A percentile compares a stretch with the other conserved stretches of the same genome.
phyloP scores from a whole-genome alignment of 495 filamentous ascomycete genomes.

The Annulohypoxylon nitens region DNA sequence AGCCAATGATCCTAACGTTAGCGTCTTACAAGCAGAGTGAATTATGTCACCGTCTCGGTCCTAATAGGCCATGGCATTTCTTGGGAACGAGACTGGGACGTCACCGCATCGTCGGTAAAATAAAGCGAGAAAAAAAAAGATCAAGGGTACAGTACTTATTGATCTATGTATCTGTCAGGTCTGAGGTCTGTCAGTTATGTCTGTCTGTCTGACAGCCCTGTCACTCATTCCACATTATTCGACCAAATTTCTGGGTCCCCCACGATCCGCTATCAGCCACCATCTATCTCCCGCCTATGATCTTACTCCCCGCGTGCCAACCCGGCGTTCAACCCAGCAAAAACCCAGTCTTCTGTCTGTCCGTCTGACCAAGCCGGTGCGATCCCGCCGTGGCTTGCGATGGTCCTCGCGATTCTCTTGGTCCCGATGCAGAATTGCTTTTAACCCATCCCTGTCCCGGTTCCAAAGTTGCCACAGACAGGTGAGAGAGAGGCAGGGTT shows the following conservation, averaged over 20 bases:
- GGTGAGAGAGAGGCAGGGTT: conserved; percentile 4
- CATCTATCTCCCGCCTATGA: conserved; percentile 46
- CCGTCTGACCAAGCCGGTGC: conserved; percentile 13
- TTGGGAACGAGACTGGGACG: conserved; percentile 18
- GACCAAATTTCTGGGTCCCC: conserved; percentile 35
- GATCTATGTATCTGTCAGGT: background rate
- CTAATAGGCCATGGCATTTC: conserved; percentile 44
- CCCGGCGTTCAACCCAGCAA: conserved; percentile 11
- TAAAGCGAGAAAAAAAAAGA: conserved; percentile 11
- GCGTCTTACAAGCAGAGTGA: conserved; percentile 37
- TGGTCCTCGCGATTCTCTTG: conserved; percentile 19
- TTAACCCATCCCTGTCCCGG: conserved; percentile 27
- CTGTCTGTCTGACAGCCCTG: conserved; percentile 25
- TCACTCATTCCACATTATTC: background rate
- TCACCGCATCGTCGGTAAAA: conserved; percentile 46
- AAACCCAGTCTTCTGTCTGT: conserved; percentile 3
- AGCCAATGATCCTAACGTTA: conserved; percentile 41
- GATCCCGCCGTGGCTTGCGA: conserved; percentile 45
- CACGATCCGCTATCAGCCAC: conserved; percentile 46
- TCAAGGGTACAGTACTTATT: background rate
- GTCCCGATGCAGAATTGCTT: conserved; percentile 21
- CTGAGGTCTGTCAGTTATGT: too few species aligned
- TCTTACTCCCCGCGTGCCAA: conserved; percentile 42
- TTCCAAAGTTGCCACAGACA: conserved; percentile 1
- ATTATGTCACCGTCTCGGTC: conserved; percentile 45